A percentile compares a stretch with the other conserved stretches of the same genome.
These are phyloP conservation scores for Neohortaea acidophila DNA, from an alignment of 495 filamentous ascomycete species.

Conservation along the genomic window DNA sequence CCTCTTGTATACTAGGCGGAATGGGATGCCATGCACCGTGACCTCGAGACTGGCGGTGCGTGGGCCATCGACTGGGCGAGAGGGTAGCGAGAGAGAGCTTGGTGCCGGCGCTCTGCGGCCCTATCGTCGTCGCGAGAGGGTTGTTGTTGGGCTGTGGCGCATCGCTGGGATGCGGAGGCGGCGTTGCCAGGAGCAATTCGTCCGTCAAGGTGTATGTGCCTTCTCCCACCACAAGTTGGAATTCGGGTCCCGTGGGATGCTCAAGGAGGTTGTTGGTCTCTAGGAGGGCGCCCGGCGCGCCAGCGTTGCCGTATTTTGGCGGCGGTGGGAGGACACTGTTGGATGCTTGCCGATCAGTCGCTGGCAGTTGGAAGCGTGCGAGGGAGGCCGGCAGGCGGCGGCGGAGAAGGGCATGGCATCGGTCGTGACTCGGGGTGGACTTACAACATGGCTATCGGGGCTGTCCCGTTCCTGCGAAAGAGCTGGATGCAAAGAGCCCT, in stretches of 20 bases:
- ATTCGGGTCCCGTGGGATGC: constrained; percentile 63
- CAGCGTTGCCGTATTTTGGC: constrained; percentile 46
- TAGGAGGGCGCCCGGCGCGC: too few species aligned
- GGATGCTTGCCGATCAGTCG: too few species aligned
- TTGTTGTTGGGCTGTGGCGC: constrained; percentile 72
- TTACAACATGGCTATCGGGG: too few species aligned
- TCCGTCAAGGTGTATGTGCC: constrained; percentile 82
- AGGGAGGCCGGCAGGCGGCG: too few species aligned
- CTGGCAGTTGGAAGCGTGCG: too few species aligned
- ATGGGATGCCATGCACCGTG: constrained; percentile 30
- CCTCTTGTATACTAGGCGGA: constrained; percentile 30
- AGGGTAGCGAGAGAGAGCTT: constrained; percentile 64
- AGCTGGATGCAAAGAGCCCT: too few species aligned
- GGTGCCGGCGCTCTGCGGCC: constrained; percentile 70
- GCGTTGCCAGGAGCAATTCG: constrained; percentile 81
- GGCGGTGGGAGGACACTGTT: constrained; percentile 68
- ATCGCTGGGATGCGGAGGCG: constrained; percentile 89
- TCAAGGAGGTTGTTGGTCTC: constrained; percentile 41
- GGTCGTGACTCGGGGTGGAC: too few species aligned
- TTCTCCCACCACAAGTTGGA: constrained; percentile 82
- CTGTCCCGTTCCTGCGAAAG: too few species aligned
- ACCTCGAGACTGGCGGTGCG: constrained; percentile 33
- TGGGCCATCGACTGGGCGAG: constrained; percentile 42
- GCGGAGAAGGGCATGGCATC: too few species aligned
- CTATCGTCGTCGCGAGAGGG: constrained; percentile 68